Evolutionary conservation across 2,329 filamentous ascomycete genomes (phyloP).

Genomic region (Lachnellula subtilissima): DNA sequence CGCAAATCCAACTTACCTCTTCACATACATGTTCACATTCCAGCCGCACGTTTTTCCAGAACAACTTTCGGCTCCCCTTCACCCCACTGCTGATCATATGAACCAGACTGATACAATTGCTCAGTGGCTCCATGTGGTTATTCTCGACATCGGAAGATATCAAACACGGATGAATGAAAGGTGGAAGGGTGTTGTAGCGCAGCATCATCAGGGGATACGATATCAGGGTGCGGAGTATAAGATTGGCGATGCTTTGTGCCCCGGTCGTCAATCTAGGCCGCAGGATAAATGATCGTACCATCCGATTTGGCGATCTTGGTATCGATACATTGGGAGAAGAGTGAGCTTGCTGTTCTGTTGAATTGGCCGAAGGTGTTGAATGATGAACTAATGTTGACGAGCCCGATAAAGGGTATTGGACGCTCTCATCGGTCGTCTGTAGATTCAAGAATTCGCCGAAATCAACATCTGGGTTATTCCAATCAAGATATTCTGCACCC

Average conservation of each 20-base stretch:
- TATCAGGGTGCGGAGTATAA: conserved; percentile 38
- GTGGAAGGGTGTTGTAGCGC: conserved; percentile 35
- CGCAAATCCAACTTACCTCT: conserved; percentile 30
- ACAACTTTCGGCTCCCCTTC: conserved; percentile 36
- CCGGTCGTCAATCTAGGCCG: conserved; percentile 25
- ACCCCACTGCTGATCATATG: conserved; percentile 35
- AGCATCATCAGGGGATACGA: conserved; percentile 40
- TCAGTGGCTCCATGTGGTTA: conserved; percentile 34
- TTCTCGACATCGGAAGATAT: conserved; percentile 22
- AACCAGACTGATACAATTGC: conserved; percentile 39
- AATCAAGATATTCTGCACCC: conserved; percentile 16
- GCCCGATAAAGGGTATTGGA: conserved; percentile 11
- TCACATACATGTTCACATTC: conserved; percentile 38
- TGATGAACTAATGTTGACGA: conserved; percentile 15
- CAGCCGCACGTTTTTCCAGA: conserved; percentile 40
- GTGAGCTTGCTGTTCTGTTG: conserved; percentile 8
- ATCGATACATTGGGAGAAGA: conserved; percentile 21
- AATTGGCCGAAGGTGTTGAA: conserved; percentile 11
- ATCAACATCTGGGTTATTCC: conserved; percentile 20
- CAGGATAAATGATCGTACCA: conserved; percentile 27
- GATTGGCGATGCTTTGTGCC: conserved; percentile 32
- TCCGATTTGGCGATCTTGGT: conserved; percentile 20
- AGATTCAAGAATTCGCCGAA: conserved; percentile 20
- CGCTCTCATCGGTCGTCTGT: conserved; percentile 12
- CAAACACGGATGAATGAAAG: conserved; percentile 38